These are phyloP conservation scores for Polytrichum commune DNA, from an alignment of 225 moss, liverwort and hornwort species.

Conservation along the genomic window DNA sequence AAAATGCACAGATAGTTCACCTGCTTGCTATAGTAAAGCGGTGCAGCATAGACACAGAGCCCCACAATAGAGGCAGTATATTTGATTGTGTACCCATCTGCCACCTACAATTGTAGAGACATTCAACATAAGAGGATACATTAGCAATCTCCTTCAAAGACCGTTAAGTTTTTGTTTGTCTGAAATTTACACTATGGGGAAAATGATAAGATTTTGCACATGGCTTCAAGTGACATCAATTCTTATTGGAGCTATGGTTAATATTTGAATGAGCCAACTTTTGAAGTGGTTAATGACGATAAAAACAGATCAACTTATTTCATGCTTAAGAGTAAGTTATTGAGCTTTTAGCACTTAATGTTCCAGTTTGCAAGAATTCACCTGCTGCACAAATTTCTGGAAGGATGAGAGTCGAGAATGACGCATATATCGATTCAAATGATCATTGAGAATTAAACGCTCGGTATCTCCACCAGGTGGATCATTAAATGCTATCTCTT, in stretches of 20 bases:
- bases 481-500: slow-evolving; percentile 65
- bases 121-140: background rate
- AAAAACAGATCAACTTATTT: no score
- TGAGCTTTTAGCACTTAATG: background rate
- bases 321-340: no score
- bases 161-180: no score
- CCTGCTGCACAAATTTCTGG: slow-evolving; percentile 61
- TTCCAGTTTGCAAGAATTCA: slow-evolving; percentile 5
- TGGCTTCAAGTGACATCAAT: no score
- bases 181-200: no score
- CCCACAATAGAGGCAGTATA: slow-evolving; percentile 57
- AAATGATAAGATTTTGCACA: no score
- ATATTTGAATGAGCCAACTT: no score
- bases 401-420: slow-evolving; percentile 55
- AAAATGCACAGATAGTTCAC: slow-evolving; percentile 16
- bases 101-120: slow-evolving; percentile 37
- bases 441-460: slow-evolving; percentile 54
- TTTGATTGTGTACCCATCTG: slow-evolving; percentile 58
- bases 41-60: slow-evolving; percentile 56
- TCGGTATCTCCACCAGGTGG: slow-evolving; percentile 67
- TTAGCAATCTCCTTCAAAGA: no score
- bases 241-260: no score
- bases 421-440: slow-evolving; percentile 53
- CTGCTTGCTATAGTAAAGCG: slow-evolving; percentile 46
- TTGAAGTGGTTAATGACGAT: no score